A percentile compares a stretch with the other conserved stretches of the same genome.
These are phyloP conservation scores for Trichoderma sp. DNA, from an alignment of 2,329 filamentous ascomycete genomes.

Conservation along the genomic window DNA sequence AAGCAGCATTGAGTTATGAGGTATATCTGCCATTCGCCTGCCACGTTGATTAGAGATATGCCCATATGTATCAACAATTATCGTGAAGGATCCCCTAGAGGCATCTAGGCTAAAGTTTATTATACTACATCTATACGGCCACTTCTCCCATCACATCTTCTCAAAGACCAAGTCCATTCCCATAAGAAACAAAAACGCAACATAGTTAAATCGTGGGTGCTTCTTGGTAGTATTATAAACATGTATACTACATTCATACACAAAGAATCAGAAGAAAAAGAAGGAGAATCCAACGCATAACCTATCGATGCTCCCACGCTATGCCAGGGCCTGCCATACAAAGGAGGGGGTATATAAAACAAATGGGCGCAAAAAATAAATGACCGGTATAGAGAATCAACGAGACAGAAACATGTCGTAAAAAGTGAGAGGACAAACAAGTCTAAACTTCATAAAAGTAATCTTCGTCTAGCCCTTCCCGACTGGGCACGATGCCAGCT, in stretches of 20 bases:
- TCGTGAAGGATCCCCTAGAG: neutral
- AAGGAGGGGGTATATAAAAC: constrained; percentile 22
- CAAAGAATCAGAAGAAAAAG: constrained; percentile 20
- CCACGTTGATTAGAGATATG: neutral
- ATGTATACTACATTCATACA: constrained; percentile 10
- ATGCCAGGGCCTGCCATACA: constrained; percentile 24
- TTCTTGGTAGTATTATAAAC: constrained; percentile 7
- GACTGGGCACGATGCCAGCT: constrained; percentile 73
- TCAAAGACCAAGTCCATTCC: neutral
- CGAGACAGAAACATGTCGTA: neutral
- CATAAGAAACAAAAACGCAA: neutral
- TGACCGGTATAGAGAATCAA: neutral
- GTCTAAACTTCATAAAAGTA: constrained; percentile 83
- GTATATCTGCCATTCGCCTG: neutral
- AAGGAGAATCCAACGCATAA: constrained; percentile 21
- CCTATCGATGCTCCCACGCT: constrained; percentile 23
- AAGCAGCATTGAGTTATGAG: neutral
- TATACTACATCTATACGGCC: neutral
- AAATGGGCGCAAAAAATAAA: neutral
- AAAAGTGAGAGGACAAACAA: neutral
- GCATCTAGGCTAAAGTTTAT: neutral
- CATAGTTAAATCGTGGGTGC: neutral
- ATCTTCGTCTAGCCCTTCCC: constrained; percentile 86
- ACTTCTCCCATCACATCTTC: neutral
- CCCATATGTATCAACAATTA: neutral